Evolutionary conservation across 2,329 filamentous ascomycete species (phyloP), one percentile per base, ranked within the genome.

Genomic region (Fusarium chlamydosporum): DNA sequence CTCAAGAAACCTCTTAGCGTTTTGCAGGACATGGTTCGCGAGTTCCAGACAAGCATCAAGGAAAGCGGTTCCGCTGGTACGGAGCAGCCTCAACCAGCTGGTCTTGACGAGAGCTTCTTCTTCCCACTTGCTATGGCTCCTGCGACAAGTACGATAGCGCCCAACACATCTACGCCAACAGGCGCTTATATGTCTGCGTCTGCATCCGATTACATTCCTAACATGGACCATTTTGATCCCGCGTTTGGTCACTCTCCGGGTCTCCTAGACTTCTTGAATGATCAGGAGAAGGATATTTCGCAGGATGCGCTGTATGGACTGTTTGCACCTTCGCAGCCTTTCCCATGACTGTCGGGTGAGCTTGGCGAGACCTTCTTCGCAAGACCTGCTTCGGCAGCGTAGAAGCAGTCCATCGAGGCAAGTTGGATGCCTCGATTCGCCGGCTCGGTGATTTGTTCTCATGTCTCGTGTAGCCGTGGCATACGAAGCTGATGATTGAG

Each of bases 1-100:
- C 67, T 80, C n/a, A 75, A 77, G 59, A 78, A 77, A 33, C 78
- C 78, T 16, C 67, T 80, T 13, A 68, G 68, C 4, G 75, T 79
- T 31, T 63, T 79, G 0, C 73, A 76, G 41, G 74, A 79, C 8
- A 77, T 79, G 74, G 74, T 78, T 6, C 72, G 72, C 8, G 75
- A 76, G 58, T 74, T 76, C 58, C 72, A 76, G 48, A 65, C 74
- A 11, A 77, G 72, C 34, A 71, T 74, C 53, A 75, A 76, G 23
- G 75, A 77, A 52, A 69, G 74, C 10, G 64, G 52, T 35, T 56
- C 65, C 4, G 56, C 64, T 29, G 68, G 69, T 6, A 60, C 68
- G 12, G 71, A 72, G 15, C 65, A 65, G 8, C 52, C 66, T 13
- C 70, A 72, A 1, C 71, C 71, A 13, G 66, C 73, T 31, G 70